Base-by-base conservation (phyloP, 1,284 basidiomycete species). In the Waitea zeae region DNA sequence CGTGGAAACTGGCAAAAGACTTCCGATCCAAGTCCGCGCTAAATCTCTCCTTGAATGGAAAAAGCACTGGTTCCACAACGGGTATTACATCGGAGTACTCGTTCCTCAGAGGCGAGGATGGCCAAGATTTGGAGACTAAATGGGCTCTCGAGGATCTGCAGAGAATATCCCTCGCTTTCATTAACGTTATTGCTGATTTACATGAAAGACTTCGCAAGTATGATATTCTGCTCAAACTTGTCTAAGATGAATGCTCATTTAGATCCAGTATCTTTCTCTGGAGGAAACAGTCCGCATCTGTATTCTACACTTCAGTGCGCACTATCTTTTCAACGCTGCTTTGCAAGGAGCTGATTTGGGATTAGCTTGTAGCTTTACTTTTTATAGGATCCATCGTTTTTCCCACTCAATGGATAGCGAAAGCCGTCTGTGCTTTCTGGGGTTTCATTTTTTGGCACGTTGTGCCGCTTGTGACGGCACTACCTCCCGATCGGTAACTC, bases 141-240 rank as follows among this genome's bases (percentile, higher is more conserved):
- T 50, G 58, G 20, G 59, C 62, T 32, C 54, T n/a, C n/a, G n/a
- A 56, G 33, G 62, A 61, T 42, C 31, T 70, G 12, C 66, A 64
- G 44, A 54, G 55, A 7, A 42, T 54, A n/a, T 41, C 53, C 2
- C 44, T 78, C 20, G 46, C 56, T 34, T 22, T 49, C 7, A 30
- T 72, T 36, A 58, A 58, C 33, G 61, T 65, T 32, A 44, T 70
- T 19, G 64, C 67, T 4, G 75, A 79, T 46, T 35, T 74, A 5
- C 68, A 79, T 41, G 79, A 83, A 48, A 60, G 74, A 24, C 42
- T 76, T 27, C 66, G 65, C 50, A 79, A 76, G 77, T 78, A 44
- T n/a, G 63, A 53, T 11, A 26, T 17, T 6, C 4, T 13, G 18
- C 1, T 31, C 17, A 5, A 30, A 19, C 7, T 36, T 12, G 17